Conservation (phyloP, 2,329 filamentous ascomycete genomes). For the Chaetothyriales sp. region DNA sequence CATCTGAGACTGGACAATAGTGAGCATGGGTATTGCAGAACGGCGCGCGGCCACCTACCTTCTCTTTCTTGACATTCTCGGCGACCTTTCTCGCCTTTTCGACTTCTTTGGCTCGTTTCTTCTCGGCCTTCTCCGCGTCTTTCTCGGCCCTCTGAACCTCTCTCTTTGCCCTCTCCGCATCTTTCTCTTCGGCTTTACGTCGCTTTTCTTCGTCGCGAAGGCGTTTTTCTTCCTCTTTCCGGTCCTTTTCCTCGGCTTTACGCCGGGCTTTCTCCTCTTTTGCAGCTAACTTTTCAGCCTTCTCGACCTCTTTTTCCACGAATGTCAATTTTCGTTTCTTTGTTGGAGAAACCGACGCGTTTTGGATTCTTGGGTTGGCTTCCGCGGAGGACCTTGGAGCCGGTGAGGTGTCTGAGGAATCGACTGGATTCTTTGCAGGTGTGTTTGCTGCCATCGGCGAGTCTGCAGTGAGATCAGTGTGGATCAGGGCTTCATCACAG, state of each 20-base stretch:
- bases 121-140: slow-evolving; percentile 24
- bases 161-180: slow-evolving; percentile 15
- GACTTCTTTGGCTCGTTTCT: slow-evolving; percentile 29
- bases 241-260: slow-evolving; percentile 20
- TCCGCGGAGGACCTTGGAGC: neutral
- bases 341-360: slow-evolving; percentile 1
- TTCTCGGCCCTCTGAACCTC: slow-evolving; percentile 20
- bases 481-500: neutral
- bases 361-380: neutral
- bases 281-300: slow-evolving; percentile 20
- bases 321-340: slow-evolving; percentile 20
- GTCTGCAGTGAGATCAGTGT: neutral
- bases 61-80: slow-evolving; percentile 30
- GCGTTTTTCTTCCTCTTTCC: slow-evolving; percentile 12
- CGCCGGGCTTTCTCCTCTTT: slow-evolving; percentile 22
- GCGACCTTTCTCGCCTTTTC: slow-evolving; percentile 28
- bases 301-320: slow-evolving; percentile 14
- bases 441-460: neutral
- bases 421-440: neutral
- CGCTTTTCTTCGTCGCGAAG: slow-evolving; percentile 31
- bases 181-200: slow-evolving; percentile 28
- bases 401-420: neutral
- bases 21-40: slow-evolving; percentile 18
- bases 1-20: slow-evolving; percentile 30
- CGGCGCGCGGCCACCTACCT: slow-evolving; percentile 21